These are phyloP conservation scores for Colletotrichum tanaceti DNA, from an alignment of 2,329 filamentous ascomycete genomes.

Conservation along the genomic window DNA sequence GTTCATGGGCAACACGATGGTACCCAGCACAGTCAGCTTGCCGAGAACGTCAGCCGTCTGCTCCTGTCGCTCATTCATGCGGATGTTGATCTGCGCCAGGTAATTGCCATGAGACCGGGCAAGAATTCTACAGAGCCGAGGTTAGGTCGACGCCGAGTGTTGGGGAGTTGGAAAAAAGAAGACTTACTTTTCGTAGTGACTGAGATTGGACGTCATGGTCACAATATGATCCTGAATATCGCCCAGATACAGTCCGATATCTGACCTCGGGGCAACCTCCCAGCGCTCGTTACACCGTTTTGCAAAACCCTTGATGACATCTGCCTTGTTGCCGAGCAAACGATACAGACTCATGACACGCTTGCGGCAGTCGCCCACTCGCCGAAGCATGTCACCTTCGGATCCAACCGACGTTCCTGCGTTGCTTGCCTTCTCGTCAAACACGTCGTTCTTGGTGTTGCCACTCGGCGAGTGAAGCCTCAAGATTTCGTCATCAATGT, in stretches of 20 bases:
- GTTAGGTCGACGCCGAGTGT: neutral
- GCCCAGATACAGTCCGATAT: slow-evolving; percentile 96
- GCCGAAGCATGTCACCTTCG: slow-evolving; percentile 85
- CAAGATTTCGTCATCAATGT: slow-evolving; percentile 93
- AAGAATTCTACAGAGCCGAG: slow-evolving; percentile 71
- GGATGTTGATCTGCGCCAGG: slow-evolving; percentile 98
- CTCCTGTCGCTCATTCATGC: slow-evolving; percentile 98
- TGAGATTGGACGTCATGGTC: slow-evolving; percentile 96
- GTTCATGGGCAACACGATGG: slow-evolving; percentile 98
- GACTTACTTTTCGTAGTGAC: slow-evolving; percentile 92
- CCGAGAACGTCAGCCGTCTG: slow-evolving; percentile 95
- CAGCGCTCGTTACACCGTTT: slow-evolving; percentile 98
- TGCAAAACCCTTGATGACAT: slow-evolving; percentile 98
- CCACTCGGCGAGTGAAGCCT: slow-evolving; percentile 76
- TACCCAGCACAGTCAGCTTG: slow-evolving; percentile 94
- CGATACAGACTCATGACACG: slow-evolving; percentile 97
- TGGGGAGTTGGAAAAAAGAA: neutral
- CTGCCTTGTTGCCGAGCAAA: slow-evolving; percentile 94
- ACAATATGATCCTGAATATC: slow-evolving; percentile 99
- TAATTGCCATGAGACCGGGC: slow-evolving; percentile 95
- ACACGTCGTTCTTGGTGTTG: slow-evolving; percentile 51
- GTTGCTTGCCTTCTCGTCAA: slow-evolving; percentile 60
- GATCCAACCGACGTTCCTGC: slow-evolving; percentile 60
- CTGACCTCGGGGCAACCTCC: slow-evolving; percentile 93
- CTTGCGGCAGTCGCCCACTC: slow-evolving; percentile 94